Percentiles rank a stretch among this genome's conserved stretches.
Conservation (phyloP, 169 alveolate genomes). For the Plasmodium inui region DNA sequence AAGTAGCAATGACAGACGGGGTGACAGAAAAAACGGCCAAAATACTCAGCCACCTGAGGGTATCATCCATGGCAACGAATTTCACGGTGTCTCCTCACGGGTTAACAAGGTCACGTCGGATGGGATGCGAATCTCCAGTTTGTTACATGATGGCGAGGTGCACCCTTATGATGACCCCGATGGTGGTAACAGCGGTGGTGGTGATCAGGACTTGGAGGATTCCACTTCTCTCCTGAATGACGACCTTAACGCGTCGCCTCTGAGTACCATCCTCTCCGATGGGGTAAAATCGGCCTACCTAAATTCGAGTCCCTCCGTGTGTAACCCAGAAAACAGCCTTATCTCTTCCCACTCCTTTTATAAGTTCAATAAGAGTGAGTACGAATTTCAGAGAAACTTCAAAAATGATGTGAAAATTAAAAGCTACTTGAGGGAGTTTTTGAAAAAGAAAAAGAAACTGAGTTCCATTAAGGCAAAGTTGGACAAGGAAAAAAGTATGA, state of each 20-base stretch:
- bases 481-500: slow-evolving; percentile 26
- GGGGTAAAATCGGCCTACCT: background rate
- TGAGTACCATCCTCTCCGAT: slow-evolving; percentile 9
- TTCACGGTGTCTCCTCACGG: background rate
- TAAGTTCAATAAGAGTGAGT: background rate
- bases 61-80: background rate
- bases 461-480: slow-evolving; percentile 4
- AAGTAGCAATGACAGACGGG: background rate
- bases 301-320: background rate
- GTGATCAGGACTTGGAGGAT: background rate
- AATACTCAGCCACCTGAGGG: background rate
- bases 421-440: slow-evolving; percentile 20
- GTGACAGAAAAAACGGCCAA: background rate
- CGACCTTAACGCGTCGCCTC: slow-evolving; percentile 1
- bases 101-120: background rate
- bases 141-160: background rate
- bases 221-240: background rate
- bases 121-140: background rate
- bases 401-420: slow-evolving; percentile 27
- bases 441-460: slow-evolving; percentile 28
- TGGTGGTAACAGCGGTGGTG: background rate
- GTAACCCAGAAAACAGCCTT: background rate
- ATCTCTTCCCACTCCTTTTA: background rate
- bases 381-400: background rate
- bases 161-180: background rate